Evolutionary conservation across 108 stramenopile species (phyloP), one percentile per base, ranked within the genome.

Genomic region (Cyclotella choctawhatcheeana): DNA sequence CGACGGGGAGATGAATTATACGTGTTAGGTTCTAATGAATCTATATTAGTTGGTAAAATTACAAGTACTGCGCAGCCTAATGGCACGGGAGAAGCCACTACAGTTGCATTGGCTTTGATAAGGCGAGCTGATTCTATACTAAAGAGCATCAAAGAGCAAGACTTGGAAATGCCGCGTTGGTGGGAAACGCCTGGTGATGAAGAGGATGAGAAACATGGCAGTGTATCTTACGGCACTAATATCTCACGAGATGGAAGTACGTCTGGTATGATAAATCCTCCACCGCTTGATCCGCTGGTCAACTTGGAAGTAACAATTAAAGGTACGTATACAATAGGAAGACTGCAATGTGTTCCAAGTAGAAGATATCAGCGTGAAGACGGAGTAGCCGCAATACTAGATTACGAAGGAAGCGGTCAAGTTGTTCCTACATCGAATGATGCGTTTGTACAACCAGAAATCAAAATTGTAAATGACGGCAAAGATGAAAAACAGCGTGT

Each of bases 1-100:
- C 35, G 59, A 50, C 68, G 79, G 0, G 89, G 89, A 6, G 82
- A 90, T 50, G 61, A 47, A 0, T 34, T 94, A 2, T 90, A 58
- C 63, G 91, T 90, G 0, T 69, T 94, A 31, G 93, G 93, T n/a
- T 90, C 89, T 30, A 88, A 86, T 50, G 86, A 87, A 59, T 64
- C 77, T 18, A 84, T 94, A 13, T 29, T 50, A 24, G 93, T 88
- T 6, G 93, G 93, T 16, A 89, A 69, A 2, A 60, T 94, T 12
- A 91, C 86, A 3, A 86, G 85, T 31, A 82, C 92, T 27, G 90
- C 89, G 2, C 86, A 94, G 78, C 79, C 90, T 0, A 84, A 81
- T 26, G 88, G 90, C 3, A 92, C 88, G 1, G 90, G 90, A 35
- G 76, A 84, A 43, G 82, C 69, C 25, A 64, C 29, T 16, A 80